Percentiles rank a stretch among this genome's conserved stretches.
These are phyloP conservation scores for Paramecium octaurelia DNA, from an alignment of 73 alveolate species.

Conservation along the genomic window DNA sequence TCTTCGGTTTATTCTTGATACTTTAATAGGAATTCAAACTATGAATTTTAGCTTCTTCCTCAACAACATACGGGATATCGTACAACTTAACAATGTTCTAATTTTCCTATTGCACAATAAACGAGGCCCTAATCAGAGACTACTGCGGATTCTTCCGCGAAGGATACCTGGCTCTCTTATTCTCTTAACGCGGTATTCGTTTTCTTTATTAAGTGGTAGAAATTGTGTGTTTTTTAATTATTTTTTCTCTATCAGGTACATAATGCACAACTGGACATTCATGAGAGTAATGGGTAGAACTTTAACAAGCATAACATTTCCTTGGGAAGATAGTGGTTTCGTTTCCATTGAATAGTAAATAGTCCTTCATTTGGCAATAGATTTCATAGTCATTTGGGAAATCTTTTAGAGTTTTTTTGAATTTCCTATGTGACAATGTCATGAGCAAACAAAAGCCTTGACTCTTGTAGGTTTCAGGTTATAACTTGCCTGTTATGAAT, in stretches of 20 bases:
- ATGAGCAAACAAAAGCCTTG: constrained; percentile 11
- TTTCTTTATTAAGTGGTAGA: not conserved
- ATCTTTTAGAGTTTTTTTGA: not conserved
- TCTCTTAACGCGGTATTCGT: not conserved
- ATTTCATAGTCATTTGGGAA: constrained; percentile 45
- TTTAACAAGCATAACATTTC: constrained; percentile 13
- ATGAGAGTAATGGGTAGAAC: not conserved
- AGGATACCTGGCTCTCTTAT: not conserved
- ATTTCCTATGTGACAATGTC: not conserved
- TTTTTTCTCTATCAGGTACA: constrained; percentile 47
- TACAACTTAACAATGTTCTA: not conserved
- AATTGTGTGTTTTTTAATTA: not conserved
- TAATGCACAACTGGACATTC: constrained; percentile 50
- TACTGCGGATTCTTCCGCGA: not conserved
- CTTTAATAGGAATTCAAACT: not conserved
- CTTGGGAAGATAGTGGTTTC: not conserved
- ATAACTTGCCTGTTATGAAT: not conserved
- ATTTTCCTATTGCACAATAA: not conserved
- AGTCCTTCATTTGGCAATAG: constrained; percentile 15
- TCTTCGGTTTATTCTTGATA: not conserved
- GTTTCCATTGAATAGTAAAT: not conserved
- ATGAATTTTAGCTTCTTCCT: not conserved
- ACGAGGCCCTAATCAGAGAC: not conserved
- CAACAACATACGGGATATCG: not conserved
- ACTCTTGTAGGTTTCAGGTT: not conserved